Evolutionary conservation across 495 filamentous ascomycete species (phyloP).

Genomic region (Daldinia loculata): DNA sequence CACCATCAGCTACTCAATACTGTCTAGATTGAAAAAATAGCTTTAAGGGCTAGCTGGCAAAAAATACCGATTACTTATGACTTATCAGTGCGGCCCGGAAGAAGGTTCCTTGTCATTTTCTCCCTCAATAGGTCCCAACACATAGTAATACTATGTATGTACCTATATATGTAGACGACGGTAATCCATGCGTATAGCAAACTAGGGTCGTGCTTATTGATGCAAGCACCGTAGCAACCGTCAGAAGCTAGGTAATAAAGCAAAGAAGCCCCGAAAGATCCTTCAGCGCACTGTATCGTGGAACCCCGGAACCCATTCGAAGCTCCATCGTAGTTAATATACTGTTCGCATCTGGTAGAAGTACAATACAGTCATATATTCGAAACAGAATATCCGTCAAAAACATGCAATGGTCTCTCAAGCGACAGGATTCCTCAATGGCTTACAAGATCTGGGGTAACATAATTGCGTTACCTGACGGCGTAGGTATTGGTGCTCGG

Average conservation of each 20-base stretch:
- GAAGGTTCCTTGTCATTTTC: conserved; percentile 29
- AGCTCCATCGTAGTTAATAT: conserved; percentile 11
- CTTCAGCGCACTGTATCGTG: conserved; percentile 26
- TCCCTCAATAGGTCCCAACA: conserved; percentile 22
- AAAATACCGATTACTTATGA: conserved; percentile 14
- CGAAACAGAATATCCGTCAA: conserved; percentile 20
- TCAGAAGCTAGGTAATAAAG: conserved; percentile 14
- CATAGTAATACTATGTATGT: conserved; percentile 6
- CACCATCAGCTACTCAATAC: conserved; percentile 10
- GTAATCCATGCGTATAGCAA: conserved; percentile 33
- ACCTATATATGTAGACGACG: neutral
- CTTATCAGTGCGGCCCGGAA: conserved; percentile 20
- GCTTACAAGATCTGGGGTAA: conserved; percentile 26
- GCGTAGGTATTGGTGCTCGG: conserved; percentile 15
- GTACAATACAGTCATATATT: conserved; percentile 21
- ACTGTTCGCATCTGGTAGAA: neutral
- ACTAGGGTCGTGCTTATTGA: conserved; percentile 37
- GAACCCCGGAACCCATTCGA: neutral
- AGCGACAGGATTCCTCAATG: conserved; percentile 20
- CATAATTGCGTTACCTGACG: conserved; percentile 14
- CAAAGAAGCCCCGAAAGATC: conserved; percentile 26
- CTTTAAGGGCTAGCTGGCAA: conserved; percentile 19
- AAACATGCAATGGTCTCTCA: conserved; percentile 15
- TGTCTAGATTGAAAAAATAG: conserved; percentile 18
- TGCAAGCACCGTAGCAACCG: conserved; percentile 32